Evolutionary conservation across 2,329 filamentous ascomycete genomes (phyloP), one percentile per base, ranked within the genome.

Genomic region (Myotisia sp.): DNA sequence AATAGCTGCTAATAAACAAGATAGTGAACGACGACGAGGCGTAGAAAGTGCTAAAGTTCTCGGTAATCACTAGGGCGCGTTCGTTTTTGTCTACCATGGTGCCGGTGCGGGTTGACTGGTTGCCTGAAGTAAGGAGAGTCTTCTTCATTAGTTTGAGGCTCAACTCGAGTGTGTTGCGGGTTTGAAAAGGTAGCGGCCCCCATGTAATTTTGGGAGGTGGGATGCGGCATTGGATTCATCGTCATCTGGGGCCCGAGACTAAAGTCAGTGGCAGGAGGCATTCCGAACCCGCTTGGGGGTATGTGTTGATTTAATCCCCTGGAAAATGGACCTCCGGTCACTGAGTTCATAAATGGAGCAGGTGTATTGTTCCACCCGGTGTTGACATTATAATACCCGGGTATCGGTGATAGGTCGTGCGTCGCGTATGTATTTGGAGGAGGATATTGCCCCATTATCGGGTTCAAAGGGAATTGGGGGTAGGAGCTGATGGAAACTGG

Each of bases 81-180:
- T 47, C 83, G 70, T 44, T 79, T 74, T 48, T 84, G 77, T 48
- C 80, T 73, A 50, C 85, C 83, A 56, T 86, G 79, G 52, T 90
- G 82, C 33, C 90, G 74, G 52, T 93, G 82, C 2, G 86, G 87
- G 53, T 98, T 98, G 42, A 95, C 82, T 0, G 90, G 90, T 56
- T 93, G 87, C 38, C 90, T 74, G 55, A 95, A 92, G 60, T 98
- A 98, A 5, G 90, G 82, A 40, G 85, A 83, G 38, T 92, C 85
- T 37, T 92, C 83, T 43, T 74, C 74, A 38, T 70, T 76, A 2
- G 69, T 68, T 39, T 65, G 60, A 8, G 67, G 64, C 12, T 65
- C 64, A 46, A 71, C 68, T 22, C 61, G 52, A 16, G 63, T 68
- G 36, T 66, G 59, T 47, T 74, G 70, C 47, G 76, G 71, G 44